phyloP scores from a whole-genome alignment of 1,284 basidiomycete species.

The Trichosporon inkin region DNA sequence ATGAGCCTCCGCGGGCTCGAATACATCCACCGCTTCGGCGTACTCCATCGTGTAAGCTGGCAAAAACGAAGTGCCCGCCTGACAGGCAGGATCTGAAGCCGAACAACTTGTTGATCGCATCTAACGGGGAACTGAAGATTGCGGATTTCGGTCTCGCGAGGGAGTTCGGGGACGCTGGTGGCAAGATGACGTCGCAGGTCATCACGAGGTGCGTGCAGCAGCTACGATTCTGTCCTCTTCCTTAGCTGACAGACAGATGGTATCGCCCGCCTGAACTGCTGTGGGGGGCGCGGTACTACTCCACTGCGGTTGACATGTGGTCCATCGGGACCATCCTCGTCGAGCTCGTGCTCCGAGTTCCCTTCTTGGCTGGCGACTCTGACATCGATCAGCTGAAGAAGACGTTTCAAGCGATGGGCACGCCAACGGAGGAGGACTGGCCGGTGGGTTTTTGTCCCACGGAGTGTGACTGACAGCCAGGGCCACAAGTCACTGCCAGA shows the following conservation, averaged over 20 bases:
- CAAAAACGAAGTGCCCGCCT: not conserved
- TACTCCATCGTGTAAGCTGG: conserved; percentile 76
- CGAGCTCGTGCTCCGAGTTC: conserved; percentile 73
- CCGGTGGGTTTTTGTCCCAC: conserved; percentile 58
- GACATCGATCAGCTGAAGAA: conserved; percentile 96
- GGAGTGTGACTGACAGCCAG: conserved; percentile 51
- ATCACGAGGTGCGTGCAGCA: conserved; percentile 70
- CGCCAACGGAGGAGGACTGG: conserved; percentile 95
- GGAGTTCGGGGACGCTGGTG: conserved; percentile 74
- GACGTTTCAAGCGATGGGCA: conserved; percentile 89
- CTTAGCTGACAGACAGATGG: conserved; percentile 63
- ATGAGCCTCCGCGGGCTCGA: conserved; percentile 96
- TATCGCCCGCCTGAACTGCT: conserved; percentile 97
- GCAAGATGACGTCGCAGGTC: conserved; percentile 96
- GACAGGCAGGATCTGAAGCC: conserved; percentile 84
- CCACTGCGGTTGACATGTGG: conserved; percentile 98
- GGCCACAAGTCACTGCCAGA: conserved; percentile 85
- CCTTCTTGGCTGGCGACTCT: conserved; percentile 90
- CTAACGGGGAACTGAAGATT: conserved; percentile 87
- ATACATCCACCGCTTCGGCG: conserved; percentile 91
- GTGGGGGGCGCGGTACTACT: conserved; percentile 92
- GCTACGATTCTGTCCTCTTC: not conserved
- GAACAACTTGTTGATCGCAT: conserved; percentile 93
- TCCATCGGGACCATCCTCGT: conserved; percentile 98
- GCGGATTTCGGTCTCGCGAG: conserved; percentile 98